A percentile compares a stretch with the other conserved stretches of the same genome.
Evolutionary conservation across 1,284 basidiomycete species (phyloP).

Genomic region (Sporisorium exsertum): DNA sequence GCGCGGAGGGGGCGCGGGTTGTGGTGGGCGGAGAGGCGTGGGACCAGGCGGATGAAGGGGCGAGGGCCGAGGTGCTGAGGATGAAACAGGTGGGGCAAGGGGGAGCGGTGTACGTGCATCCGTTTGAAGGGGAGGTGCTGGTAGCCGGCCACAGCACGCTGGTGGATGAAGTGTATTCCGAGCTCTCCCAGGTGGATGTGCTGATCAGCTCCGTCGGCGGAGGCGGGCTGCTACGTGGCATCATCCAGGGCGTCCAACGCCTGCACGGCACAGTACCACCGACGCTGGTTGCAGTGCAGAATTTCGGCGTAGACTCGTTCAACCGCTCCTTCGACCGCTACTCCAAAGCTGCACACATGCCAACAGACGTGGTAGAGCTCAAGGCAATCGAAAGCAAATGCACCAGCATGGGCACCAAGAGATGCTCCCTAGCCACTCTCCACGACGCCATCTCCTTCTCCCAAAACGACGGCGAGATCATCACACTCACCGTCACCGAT

Average conservation of each 20-base stretch:
- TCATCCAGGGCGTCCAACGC: constrained; percentile 17
- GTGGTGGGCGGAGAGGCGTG: constrained; percentile 35
- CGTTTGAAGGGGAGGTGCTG: constrained; percentile 62
- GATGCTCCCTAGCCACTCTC: constrained; percentile 37
- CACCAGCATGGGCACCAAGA: constrained; percentile 60
- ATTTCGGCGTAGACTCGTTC: constrained; percentile 54
- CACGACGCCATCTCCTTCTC: constrained; percentile 46
- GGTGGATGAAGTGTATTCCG: constrained; percentile 32
- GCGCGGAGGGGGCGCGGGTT: constrained; percentile 48
- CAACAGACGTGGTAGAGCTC: constrained; percentile 21
- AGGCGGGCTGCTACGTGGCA: constrained; percentile 33
- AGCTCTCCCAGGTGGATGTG: constrained; percentile 17
- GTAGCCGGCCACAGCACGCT: constrained; percentile 59
- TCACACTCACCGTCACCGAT: constrained; percentile 53
- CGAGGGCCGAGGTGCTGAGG: constrained; percentile 26
- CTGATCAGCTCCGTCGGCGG: constrained; percentile 38
- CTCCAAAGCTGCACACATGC: constrained; percentile 6
- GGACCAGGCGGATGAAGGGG: constrained; percentile 46
- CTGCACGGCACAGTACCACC: constrained; percentile 4
- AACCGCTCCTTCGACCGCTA: constrained; percentile 35
- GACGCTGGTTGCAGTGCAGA: constrained; percentile 50
- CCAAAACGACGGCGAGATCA: constrained; percentile 21
- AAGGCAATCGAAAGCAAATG: constrained; percentile 57
- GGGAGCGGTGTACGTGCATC: constrained; percentile 57
- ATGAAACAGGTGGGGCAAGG: neutral